Conservation (phyloP, 441 rosid species). For the Arabidopsis lyrata region DNA sequence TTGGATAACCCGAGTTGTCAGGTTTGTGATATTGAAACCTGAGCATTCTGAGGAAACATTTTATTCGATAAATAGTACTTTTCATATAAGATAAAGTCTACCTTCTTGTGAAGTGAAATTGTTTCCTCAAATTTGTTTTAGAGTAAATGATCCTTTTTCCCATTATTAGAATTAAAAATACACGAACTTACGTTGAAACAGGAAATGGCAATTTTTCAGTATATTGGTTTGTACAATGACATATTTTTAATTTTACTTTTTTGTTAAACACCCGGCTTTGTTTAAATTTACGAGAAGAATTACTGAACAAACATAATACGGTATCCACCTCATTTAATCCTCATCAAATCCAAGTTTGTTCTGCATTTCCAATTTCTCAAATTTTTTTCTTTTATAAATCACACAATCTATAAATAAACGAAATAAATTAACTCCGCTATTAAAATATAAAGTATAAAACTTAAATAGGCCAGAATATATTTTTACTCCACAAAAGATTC, state of each 20-base stretch:
- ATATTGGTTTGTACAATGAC: too few species aligned
- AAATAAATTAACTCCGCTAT: neutral
- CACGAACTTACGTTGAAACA: neutral
- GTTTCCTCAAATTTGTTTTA: neutral
- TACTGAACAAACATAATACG: too few species aligned
- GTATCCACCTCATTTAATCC: neutral
- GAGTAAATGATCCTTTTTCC: neutral
- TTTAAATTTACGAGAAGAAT: too few species aligned
- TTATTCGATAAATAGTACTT: neutral
- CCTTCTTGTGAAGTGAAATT: neutral
- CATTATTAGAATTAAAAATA: constrained; percentile 31
- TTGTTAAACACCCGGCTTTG: too few species aligned
- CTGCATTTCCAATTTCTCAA: neutral
- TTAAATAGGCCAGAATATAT: neutral
- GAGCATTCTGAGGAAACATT: neutral
- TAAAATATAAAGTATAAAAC: neutral
- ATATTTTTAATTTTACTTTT: too few species aligned
- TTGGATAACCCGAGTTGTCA: constrained; percentile 6
- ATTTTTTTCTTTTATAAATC: neutral
- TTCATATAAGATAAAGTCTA: neutral
- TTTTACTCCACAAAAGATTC: constrained; percentile 17
- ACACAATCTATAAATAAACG: neutral
- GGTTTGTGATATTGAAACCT: constrained; percentile 9
- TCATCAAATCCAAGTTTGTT: neutral
- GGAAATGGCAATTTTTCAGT: too few species aligned